Evolutionary conservation across 768 basidiomycete genomes (phyloP), one percentile per base, ranked within the genome.

Genomic region (Kwoniella sp.): DNA sequence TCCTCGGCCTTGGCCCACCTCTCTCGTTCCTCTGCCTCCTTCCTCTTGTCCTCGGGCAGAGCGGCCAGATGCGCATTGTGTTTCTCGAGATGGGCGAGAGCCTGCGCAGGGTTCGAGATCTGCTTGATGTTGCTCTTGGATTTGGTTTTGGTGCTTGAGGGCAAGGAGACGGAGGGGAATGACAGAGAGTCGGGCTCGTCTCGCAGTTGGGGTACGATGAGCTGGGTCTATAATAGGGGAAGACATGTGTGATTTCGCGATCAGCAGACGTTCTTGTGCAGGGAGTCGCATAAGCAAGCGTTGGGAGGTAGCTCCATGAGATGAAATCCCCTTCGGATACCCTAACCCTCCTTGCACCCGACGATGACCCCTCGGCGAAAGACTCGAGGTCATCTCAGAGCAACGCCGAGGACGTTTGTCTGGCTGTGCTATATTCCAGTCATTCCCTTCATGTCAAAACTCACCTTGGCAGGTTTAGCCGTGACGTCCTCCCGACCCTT

Each of bases 1-100:
- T 91, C 88, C 75, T 89, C 87, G 0, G 94, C 93, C 82, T 94
- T 95, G 55, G 87, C 87, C 92, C 93, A 97, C 74, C 89, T 87
- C 64, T 93, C 90, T 61, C 86, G 85, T 75, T 93, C 93, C 78
- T 91, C 88, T 13, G 88, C 85, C 51, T 84, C 84, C 72, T 90
- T 89, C 29, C 91, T 86, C 76, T 91, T 91, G 61, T 93, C 93
- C 53, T 90, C 91, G 0, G 92, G 88, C 66, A 98, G 73, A 0
- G 85, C 78, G 0, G 88, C 87, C 1, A 96, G 82, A 72, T 90
- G 90, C 70, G 88, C 88, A 75, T 91, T 91, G 29, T 89, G 88
- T 31, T 87, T 84, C 11, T 87, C 82, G 11, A 99, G 85, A 65
- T 93, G 90, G 2, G 86, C 85, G 11, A 99, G 86, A 0, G 96